A percentile compares a stretch with the other conserved stretches of the same genome.
Evolutionary conservation across 2,329 filamentous ascomycete species (phyloP).

Genomic region (Trichoderma guizhouense): DNA sequence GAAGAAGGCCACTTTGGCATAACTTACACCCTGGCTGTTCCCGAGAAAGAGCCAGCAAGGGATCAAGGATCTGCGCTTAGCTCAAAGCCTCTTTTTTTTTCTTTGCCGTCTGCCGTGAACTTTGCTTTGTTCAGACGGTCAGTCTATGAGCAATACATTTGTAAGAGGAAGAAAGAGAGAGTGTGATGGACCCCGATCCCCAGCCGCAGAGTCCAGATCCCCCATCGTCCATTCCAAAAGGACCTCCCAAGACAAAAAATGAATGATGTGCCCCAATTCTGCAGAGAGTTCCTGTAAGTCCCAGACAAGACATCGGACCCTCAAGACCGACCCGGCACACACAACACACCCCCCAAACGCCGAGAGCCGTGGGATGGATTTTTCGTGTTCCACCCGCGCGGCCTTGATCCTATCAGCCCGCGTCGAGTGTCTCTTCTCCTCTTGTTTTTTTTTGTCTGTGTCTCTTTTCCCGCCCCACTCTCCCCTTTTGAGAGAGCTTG

Average conservation of each 20-base stretch:
- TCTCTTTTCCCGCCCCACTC: neutral
- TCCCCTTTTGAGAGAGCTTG: neutral
- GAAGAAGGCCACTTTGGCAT: neutral
- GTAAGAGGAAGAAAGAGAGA: neutral
- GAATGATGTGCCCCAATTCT: neutral
- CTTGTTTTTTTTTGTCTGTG: neutral
- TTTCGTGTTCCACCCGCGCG: neutral
- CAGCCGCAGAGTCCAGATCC: neutral
- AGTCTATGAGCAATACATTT: neutral
- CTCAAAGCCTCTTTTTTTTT: neutral
- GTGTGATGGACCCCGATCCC: neutral
- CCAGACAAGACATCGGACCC: neutral
- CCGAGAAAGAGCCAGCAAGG: neutral
- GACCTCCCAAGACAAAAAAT: neutral
- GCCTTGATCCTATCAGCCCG: neutral
- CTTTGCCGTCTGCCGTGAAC: neutral
- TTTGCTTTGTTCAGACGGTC: neutral
- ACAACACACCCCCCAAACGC: neutral
- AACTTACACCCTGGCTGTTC: neutral
- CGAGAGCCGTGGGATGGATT: neutral
- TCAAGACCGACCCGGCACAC: neutral
- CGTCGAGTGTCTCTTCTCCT: neutral
- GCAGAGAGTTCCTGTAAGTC: neutral
- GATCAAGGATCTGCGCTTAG: conserved; percentile 4
- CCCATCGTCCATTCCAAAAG: neutral